A percentile compares a stretch with the other conserved stretches of the same genome.
These are phyloP conservation scores for Metarhizium guizhouense DNA, from an alignment of 2,329 filamentous ascomycete genomes.

Conservation along the genomic window DNA sequence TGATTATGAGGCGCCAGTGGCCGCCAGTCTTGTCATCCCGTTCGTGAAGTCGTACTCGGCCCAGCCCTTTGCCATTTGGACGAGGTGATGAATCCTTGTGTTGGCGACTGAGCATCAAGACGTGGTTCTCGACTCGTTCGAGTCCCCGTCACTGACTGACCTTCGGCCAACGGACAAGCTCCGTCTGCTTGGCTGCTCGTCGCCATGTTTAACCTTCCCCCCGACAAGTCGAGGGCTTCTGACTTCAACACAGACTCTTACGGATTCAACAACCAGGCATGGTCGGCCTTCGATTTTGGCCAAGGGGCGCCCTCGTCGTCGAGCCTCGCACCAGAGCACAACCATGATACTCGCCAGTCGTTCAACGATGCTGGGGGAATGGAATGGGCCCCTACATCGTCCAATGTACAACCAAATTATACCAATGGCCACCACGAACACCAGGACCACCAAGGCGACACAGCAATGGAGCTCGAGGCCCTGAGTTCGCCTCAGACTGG, in stretches of 20 bases:
- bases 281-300: constrained; percentile 22
- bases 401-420: constrained; percentile 19
- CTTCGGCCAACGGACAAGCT: constrained; percentile 22
- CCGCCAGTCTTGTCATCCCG: constrained; percentile 20
- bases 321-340: constrained; percentile 12
- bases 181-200: constrained; percentile 22
- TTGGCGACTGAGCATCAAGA: constrained; percentile 25
- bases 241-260: constrained; percentile 18
- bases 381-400: constrained; percentile 28
- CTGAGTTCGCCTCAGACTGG: constrained; percentile 15
- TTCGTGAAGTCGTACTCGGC: constrained; percentile 21
- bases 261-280: constrained; percentile 23
- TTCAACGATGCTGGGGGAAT: constrained; percentile 22
- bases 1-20: constrained; percentile 28
- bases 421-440: constrained; percentile 13
- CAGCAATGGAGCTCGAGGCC: constrained; percentile 19
- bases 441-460: not conserved
- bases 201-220: constrained; percentile 29
- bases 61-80: constrained; percentile 21
- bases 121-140: constrained; percentile 29
- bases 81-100: constrained; percentile 28
- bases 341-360: constrained; percentile 16
- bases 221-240: constrained; percentile 22
- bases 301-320: constrained; percentile 14
- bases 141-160: constrained; percentile 27